Evolutionary conservation across 2,329 filamentous ascomycete species (phyloP).

Genomic region (Trichophyton equinum): DNA sequence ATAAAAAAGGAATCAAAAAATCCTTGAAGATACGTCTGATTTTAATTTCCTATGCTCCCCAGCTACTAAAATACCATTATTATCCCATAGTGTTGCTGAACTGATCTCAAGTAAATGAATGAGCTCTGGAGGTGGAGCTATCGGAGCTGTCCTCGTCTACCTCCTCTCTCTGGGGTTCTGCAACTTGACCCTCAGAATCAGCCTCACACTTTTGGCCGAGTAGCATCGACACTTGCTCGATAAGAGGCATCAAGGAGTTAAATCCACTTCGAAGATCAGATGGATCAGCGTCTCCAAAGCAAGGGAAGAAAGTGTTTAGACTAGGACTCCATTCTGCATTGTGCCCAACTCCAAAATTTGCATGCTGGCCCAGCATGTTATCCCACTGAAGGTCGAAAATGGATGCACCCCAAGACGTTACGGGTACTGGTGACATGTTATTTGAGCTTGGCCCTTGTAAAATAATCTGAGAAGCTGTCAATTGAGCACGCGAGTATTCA

Average conservation of each 20-base stretch:
- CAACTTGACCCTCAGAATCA: background rate
- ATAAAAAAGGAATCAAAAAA: background rate
- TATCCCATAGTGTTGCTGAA: background rate
- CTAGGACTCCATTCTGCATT: conserved; percentile 23
- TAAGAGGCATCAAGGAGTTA: conserved; percentile 24
- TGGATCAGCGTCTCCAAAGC: conserved; percentile 11
- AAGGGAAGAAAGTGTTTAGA: conserved; percentile 27
- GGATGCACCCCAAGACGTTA: conserved; percentile 27
- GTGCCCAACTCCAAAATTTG: conserved; percentile 24
- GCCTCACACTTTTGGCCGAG: conserved; percentile 17
- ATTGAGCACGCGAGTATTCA: conserved; percentile 17
- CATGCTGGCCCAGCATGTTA: conserved; percentile 27
- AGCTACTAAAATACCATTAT: no score
- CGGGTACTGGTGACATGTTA: conserved; percentile 17
- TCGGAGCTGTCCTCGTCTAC: background rate
- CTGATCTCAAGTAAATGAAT: background rate
- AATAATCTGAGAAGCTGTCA: background rate
- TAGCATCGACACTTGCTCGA: conserved; percentile 24
- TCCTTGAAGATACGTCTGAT: no score
- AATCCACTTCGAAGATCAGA: conserved; percentile 21
- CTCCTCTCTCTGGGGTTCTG: background rate
- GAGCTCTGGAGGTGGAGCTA: background rate
- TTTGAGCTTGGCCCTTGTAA: background rate
- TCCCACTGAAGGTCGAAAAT: conserved; percentile 32
- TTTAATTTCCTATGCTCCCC: no score